Conservation (phyloP, 352 stramenopile genomes). For the Pythium folliculosum region DNA sequence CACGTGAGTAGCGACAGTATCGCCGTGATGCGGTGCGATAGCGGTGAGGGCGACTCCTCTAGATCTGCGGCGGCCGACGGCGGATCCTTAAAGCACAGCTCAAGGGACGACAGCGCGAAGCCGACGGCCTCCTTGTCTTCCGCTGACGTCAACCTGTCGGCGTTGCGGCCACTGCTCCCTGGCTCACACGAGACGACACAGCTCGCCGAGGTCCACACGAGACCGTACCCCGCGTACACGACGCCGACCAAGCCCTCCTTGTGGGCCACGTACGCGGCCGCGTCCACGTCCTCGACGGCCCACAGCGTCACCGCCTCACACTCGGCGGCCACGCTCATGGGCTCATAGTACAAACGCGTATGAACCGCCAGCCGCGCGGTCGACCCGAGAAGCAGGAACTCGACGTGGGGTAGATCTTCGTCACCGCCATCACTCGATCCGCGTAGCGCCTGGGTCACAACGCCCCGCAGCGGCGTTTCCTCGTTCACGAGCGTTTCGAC, state of each 20-base stretch:
- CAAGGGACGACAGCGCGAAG: neutral
- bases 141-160: neutral
- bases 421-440: neutral
- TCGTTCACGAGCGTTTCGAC: neutral
- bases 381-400: neutral
- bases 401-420: neutral
- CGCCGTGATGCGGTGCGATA: neutral
- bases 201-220: neutral
- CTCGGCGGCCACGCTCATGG: neutral
- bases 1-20: neutral
- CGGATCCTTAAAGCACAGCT: neutral
- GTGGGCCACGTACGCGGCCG: neutral
- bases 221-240: neutral
- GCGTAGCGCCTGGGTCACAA: neutral
- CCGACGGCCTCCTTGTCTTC: neutral
- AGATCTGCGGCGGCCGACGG: neutral
- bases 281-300: neutral
- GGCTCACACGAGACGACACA: neutral
- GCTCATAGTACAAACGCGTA: neutral
- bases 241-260: neutral
- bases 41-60: no score
- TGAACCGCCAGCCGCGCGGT: neutral
- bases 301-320: neutral
- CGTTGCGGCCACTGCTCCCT: neutral
- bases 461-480: neutral